Conservation (phyloP, 345 rosid species). For the Lumnitzera racemosa region DNA sequence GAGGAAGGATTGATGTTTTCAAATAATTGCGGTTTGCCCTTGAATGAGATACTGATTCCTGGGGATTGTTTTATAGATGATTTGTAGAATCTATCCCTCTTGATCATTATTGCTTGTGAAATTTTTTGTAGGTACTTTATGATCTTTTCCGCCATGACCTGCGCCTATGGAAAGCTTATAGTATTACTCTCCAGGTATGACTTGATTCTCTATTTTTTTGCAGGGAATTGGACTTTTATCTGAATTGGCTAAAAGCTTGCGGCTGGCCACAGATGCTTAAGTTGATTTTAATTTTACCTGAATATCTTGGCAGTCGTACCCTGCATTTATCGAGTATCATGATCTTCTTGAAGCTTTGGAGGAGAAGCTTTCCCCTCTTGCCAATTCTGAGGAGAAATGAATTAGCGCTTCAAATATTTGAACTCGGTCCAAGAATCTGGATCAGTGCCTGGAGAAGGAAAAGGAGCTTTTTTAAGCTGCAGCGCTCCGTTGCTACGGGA, state of each 20-base stretch:
- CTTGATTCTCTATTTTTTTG: background rate
- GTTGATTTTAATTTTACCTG: background rate
- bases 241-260: too few species aligned
- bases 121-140: conserved; percentile 58
- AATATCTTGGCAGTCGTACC: conserved; percentile 43
- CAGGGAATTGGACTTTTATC: too few species aligned
- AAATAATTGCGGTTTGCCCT: too few species aligned
- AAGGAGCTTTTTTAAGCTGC: background rate
- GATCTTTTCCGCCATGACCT: conserved; percentile 73
- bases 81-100: too few species aligned
- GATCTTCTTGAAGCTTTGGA: conserved; percentile 63
- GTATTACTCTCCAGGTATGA: conserved; percentile 64
- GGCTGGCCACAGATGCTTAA: too few species aligned
- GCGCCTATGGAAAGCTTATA: conserved; percentile 84
- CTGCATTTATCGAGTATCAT: conserved; percentile 57
- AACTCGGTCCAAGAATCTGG: background rate
- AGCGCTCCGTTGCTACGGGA: too few species aligned
- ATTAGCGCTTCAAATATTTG: conserved; percentile 3
- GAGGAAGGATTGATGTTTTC: too few species aligned
- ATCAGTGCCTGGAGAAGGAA: background rate
- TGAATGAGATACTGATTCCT: too few species aligned
- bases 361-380: conserved; percentile 39
- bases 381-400: conserved; percentile 19
- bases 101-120: conserved; percentile 4
- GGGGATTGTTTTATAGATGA: too few species aligned